Conservation (phyloP, 805 yeast species). For the Metschnikowia noctiluminum region DNA sequence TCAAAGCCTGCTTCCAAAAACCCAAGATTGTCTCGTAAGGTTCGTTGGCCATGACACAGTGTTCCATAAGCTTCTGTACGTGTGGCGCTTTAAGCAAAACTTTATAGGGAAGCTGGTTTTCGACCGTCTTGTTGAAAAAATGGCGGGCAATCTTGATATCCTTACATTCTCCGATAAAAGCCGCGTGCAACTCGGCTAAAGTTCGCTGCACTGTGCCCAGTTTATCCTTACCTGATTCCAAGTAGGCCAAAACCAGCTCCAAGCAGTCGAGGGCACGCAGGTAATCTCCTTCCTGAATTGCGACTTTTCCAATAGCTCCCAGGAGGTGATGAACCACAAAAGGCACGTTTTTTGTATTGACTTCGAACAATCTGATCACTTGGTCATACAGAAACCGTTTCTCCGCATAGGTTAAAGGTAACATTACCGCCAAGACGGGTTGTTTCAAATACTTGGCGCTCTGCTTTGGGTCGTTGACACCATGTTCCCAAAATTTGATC, state of each 20-base stretch:
- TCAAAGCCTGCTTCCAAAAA: conserved; percentile 62
- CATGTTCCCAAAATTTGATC: conserved; percentile 66
- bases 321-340: conserved; percentile 44
- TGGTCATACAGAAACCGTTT: conserved; percentile 62
- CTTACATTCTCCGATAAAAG: conserved; percentile 74
- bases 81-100: conserved; percentile 71
- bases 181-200: conserved; percentile 69
- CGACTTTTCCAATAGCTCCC: conserved; percentile 72
- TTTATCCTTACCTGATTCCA: conserved; percentile 28
- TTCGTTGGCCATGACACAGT: conserved; percentile 54
- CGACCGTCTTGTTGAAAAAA: conserved; percentile 70
- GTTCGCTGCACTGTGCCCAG: conserved; percentile 39
- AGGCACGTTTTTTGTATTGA: conserved; percentile 30
- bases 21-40: conserved; percentile 56
- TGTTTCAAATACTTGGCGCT: conserved; percentile 54
- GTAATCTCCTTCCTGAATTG: conserved; percentile 61
- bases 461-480: conserved; percentile 43
- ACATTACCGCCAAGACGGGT: conserved; percentile 62
- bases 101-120: conserved; percentile 67
- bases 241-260: conserved; percentile 53
- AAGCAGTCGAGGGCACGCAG: conserved; percentile 63
- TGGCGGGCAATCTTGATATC: conserved; percentile 69
- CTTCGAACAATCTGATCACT: conserved; percentile 52
- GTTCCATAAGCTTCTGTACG: conserved; percentile 59
- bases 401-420: conserved; percentile 62